These are phyloP conservation scores for Lecanoromycetidae sp. DNA, from an alignment of 2,329 filamentous ascomycete genomes.

Conservation along the genomic window DNA sequence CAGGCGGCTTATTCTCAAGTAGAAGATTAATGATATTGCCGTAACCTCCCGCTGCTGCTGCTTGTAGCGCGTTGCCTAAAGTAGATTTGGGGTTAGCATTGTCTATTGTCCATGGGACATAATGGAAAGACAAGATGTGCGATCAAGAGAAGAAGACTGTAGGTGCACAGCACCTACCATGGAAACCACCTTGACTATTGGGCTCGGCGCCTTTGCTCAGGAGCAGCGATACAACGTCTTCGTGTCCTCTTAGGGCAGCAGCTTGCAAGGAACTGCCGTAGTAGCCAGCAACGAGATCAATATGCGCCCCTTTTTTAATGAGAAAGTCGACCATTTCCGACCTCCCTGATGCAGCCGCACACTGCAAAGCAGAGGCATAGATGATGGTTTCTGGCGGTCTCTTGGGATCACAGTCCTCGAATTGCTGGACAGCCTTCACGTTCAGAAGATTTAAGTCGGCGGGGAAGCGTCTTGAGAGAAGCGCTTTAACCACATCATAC, in stretches of 20 bases:
- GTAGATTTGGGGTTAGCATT: not conserved
- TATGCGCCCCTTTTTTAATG: slow-evolving; percentile 8
- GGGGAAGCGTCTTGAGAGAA: slow-evolving; percentile 5
- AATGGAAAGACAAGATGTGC: no score
- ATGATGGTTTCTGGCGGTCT: slow-evolving; percentile 1
- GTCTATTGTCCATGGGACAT: no score
- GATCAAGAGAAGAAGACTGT: not conserved
- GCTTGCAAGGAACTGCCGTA: slow-evolving; percentile 15
- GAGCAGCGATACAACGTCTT: slow-evolving; percentile 3
- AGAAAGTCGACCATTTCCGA: slow-evolving; percentile 11
- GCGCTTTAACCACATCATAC: slow-evolving; percentile 9
- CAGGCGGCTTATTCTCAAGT: slow-evolving; percentile 12
- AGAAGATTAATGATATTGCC: slow-evolving; percentile 11
- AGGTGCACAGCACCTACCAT: not conserved
- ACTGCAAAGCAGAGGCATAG: slow-evolving; percentile 11
- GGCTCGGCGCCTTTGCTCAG: slow-evolving; percentile 10
- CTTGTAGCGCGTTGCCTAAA: slow-evolving; percentile 11
- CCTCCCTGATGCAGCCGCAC: slow-evolving; percentile 8
- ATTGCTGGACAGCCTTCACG: slow-evolving; percentile 8
- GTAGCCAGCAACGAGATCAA: slow-evolving; percentile 14
- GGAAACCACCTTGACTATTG: slow-evolving; percentile 13
- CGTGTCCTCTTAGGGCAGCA: slow-evolving; percentile 8
- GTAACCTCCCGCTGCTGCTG: slow-evolving; percentile 8
- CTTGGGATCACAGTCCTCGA: slow-evolving; percentile 6
- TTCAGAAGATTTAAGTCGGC: slow-evolving; percentile 13